These are phyloP conservation scores for Elongisporangium prolatum DNA, from an alignment of 352 stramenopile species.

Conservation along the genomic window DNA sequence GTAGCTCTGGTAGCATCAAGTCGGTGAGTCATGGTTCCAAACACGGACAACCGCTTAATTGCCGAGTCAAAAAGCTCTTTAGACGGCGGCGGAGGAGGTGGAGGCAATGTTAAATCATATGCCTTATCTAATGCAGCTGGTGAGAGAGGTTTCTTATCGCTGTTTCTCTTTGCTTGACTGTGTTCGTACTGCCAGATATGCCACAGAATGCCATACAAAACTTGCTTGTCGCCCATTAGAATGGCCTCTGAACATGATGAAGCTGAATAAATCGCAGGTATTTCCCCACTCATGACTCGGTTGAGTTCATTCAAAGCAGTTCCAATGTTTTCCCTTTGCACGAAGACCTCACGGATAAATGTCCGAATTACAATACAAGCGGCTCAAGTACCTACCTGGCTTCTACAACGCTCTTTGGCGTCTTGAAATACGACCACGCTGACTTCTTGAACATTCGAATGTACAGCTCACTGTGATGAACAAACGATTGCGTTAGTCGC, in stretches of 20 bases:
- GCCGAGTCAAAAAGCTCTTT: not conserved
- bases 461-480: slow-evolving; percentile 5
- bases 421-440: slow-evolving; percentile 15
- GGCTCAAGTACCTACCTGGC: slow-evolving; percentile 11
- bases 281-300: not conserved
- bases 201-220: slow-evolving; percentile 45
- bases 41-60: not conserved
- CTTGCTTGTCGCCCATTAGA: slow-evolving; percentile 40
- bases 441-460: slow-evolving; percentile 2
- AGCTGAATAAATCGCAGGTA: slow-evolving; percentile 12
- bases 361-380: not conserved
- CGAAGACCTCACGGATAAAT: not conserved
- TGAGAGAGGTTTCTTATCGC: not conserved
- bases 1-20: not conserved
- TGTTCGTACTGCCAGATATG: slow-evolving; percentile 34
- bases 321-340: slow-evolving; percentile 29
- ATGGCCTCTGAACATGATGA: slow-evolving; percentile 25
- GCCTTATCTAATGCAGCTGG: not conserved
- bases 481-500: not conserved
- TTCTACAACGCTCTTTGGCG: slow-evolving; percentile 15
- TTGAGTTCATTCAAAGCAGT: slow-evolving; percentile 16
- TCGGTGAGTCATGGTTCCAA: slow-evolving; percentile 1
- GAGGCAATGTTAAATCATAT: not conserved
- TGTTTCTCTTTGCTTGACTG: not conserved
- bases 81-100: not conserved